Evolutionary conservation across 2,329 filamentous ascomycete genomes (phyloP).

Genomic region (Pseudocercospora macadamiae): DNA sequence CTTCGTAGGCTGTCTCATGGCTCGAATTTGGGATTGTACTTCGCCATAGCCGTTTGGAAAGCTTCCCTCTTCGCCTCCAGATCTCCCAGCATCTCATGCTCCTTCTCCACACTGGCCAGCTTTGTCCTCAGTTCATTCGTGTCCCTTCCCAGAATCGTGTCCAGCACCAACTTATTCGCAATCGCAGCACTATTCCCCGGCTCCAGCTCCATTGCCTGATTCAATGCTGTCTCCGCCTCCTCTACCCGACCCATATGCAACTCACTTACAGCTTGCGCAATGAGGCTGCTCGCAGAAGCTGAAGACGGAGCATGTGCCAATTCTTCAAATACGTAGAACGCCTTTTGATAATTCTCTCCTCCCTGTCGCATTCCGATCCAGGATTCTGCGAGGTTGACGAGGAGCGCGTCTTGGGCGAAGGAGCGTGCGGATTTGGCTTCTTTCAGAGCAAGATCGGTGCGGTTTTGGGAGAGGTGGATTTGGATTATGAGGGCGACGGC

Average conservation of each 20-base stretch:
- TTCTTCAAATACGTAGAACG: constrained; percentile 98
- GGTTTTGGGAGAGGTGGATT: constrained; percentile 89
- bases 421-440: constrained; percentile 83
- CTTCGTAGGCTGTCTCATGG: constrained; percentile 43
- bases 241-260: constrained; percentile 85
- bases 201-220: constrained; percentile 77
- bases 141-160: constrained; percentile 75
- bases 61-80: constrained; percentile 81
- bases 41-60: constrained; percentile 83
- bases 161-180: constrained; percentile 81
- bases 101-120: constrained; percentile 61
- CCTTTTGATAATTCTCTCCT: constrained; percentile 92
- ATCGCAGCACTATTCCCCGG: constrained; percentile 72
- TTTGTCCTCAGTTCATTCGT: constrained; percentile 57
- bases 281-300: constrained; percentile 72
- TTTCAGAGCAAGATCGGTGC: constrained; percentile 85
- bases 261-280: constrained; percentile 89
- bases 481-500: constrained; percentile 86
- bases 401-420: constrained; percentile 92
- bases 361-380: constrained; percentile 93
- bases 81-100: constrained; percentile 73
- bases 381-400: constrained; percentile 92
- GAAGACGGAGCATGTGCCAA: constrained; percentile 84
- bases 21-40: constrained; percentile 83
- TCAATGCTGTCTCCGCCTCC: constrained; percentile 84